A percentile compares a stretch with the other conserved stretches of the same genome.
phyloP scores from a whole-genome alignment of 129 eudicot genomes.

The Flaveria ramosissima region DNA sequence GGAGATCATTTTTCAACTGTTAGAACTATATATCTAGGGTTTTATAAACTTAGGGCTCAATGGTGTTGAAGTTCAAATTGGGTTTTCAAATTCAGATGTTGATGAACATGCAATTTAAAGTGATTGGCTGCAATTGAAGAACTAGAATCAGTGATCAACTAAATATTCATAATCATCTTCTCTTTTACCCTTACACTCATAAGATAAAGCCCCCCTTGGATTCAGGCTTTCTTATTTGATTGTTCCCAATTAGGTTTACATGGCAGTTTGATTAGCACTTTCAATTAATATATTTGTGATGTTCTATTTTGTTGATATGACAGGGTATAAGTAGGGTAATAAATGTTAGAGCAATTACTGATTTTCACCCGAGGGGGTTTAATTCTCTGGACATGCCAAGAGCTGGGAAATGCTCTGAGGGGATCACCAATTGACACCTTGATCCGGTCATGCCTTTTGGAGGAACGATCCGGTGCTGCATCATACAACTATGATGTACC shows the following conservation, averaged over 20 bases:
- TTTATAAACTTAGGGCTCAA: background rate
- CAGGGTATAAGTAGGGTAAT: conserved; percentile 43
- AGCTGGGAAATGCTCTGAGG: conserved; percentile 85
- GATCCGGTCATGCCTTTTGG: conserved; percentile 88
- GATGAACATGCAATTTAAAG: background rate
- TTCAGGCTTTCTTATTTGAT: too few relatives aligned
- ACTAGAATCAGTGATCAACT: background rate
- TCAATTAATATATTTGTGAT: conserved; percentile 1
- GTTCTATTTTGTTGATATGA: conserved; percentile 22
- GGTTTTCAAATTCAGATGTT: background rate
- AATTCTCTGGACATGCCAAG: conserved; percentile 97
- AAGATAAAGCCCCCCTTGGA: too few relatives aligned
- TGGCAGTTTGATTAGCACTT: conserved; percentile 6
- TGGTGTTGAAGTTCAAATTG: background rate
- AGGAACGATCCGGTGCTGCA: conserved; percentile 89
- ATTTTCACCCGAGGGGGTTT: conserved; percentile 94
- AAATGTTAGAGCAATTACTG: conserved; percentile 89
- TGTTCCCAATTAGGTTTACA: too few relatives aligned
- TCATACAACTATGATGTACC: conserved; percentile 86
- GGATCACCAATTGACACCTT: conserved; percentile 86
- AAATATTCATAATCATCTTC: too few relatives aligned
- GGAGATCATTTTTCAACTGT: background rate
- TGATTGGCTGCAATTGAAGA: background rate
- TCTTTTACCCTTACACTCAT: too few relatives aligned
- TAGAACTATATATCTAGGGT: background rate